Evolutionary conservation across 768 basidiomycete genomes (phyloP).

Genomic region (Tylopilus intermedius): DNA sequence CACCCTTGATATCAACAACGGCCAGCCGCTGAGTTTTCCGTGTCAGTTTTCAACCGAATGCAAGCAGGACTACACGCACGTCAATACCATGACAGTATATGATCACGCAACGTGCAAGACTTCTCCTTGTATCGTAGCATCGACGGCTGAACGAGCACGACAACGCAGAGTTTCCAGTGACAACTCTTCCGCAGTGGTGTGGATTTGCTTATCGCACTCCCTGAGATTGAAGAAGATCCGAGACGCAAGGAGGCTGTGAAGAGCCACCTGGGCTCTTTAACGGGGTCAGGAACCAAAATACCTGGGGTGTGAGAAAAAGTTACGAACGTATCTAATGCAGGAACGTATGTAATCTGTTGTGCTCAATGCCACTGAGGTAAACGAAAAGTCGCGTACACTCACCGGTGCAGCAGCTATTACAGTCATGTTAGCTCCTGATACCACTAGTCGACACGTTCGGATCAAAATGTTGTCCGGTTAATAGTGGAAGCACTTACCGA

Average conservation of each 20-base stretch:
- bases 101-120: background rate
- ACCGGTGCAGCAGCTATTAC: slow-evolving; percentile 20
- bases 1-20: too few relatives aligned
- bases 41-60: too few relatives aligned
- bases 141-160: background rate
- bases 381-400: background rate
- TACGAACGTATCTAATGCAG: slow-evolving; percentile 23
- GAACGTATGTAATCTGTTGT: slow-evolving; percentile 9
- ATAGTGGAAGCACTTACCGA: slow-evolving; percentile 7
- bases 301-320: background rate
- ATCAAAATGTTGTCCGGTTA: background rate
- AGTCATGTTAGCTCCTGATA: slow-evolving; percentile 13
- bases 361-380: background rate
- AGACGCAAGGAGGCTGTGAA: slow-evolving; percentile 24
- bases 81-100: background rate
- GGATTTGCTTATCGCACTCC: slow-evolving; percentile 8
- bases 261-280: slow-evolving; percentile 24
- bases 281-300: slow-evolving; percentile 3
- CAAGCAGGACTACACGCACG: too few relatives aligned
- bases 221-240: slow-evolving; percentile 29
- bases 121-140: background rate
- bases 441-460: slow-evolving; percentile 2
- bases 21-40: too few relatives aligned
- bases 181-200: background rate
- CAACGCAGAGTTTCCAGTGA: slow-evolving; percentile 9